phyloP scores from a whole-genome alignment of 495 filamentous ascomycete genomes.

The Evansstolkia leycettana region DNA sequence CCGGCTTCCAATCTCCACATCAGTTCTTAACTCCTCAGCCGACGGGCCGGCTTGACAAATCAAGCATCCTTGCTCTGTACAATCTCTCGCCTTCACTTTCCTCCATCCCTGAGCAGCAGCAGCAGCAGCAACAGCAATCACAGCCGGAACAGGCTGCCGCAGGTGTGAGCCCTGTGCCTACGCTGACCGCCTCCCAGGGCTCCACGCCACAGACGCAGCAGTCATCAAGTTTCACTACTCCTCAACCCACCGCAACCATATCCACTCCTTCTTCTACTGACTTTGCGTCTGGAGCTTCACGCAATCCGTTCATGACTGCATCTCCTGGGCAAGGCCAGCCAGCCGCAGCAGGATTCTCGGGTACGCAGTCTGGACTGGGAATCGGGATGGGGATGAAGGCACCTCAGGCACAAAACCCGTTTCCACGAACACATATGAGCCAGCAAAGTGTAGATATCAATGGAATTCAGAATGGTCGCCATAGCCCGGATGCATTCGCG shows the following conservation, averaged over 20 bases:
- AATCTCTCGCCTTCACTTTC: constrained; percentile 59
- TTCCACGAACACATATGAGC: constrained; percentile 51
- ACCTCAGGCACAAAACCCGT: constrained; percentile 3
- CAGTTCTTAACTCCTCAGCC: constrained; percentile 31
- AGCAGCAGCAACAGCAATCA: constrained; percentile 12
- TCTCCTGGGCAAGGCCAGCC: constrained; percentile 2
- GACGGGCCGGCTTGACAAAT: constrained; percentile 54
- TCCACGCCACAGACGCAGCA: constrained; percentile 15
- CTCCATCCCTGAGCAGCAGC: constrained; percentile 20
- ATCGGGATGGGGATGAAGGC: constrained; percentile 7
- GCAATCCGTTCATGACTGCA: constrained; percentile 28
- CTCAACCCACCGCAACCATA: constrained; percentile 24
- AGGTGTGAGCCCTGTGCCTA: constrained; percentile 11
- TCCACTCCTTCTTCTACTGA: constrained; percentile 5
- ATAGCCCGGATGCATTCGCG: constrained; percentile 96
- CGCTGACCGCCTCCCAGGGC: constrained; percentile 11
- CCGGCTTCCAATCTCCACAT: constrained; percentile 16
- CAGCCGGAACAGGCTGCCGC: constrained; percentile 6
- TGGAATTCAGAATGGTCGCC: constrained; percentile 60
- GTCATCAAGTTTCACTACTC: constrained; percentile 15
- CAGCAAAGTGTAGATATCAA: constrained; percentile 84
- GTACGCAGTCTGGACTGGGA: constrained; percentile 5
- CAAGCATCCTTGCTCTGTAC: constrained; percentile 79
- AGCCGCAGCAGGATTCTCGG: not conserved
- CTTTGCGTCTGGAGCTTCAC: constrained; percentile 11